Evolutionary conservation across 176 grass and related monocot species (phyloP).

Genomic region (Pontederia paniculata): DNA sequence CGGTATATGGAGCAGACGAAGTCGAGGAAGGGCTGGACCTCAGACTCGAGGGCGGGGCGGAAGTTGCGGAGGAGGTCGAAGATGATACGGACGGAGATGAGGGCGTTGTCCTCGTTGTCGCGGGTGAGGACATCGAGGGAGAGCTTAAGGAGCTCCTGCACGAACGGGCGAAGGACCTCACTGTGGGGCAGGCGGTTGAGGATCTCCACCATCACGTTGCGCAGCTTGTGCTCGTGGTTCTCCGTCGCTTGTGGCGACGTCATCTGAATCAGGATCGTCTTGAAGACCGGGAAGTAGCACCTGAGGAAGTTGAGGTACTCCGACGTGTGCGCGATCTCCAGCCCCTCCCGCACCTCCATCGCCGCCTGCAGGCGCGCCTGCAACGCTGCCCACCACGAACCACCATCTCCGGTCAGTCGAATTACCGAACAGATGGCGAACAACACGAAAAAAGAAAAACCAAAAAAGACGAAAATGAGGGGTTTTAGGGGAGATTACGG

Average conservation of each 20-base stretch:
- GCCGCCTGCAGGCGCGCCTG: slow-evolving; percentile 67
- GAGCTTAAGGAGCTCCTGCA: slow-evolving; percentile 93
- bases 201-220: slow-evolving; percentile 93
- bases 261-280: slow-evolving; percentile 57
- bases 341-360: slow-evolving; percentile 82
- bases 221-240: slow-evolving; percentile 82
- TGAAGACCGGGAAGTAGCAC: slow-evolving; percentile 90
- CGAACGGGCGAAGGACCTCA: slow-evolving; percentile 93
- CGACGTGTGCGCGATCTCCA: slow-evolving; percentile 90
- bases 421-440: neutral
- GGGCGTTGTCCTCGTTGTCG: slow-evolving; percentile 92
- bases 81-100: slow-evolving; percentile 84
- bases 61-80: slow-evolving; percentile 97
- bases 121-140: slow-evolving; percentile 79
- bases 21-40: slow-evolving; percentile 96
- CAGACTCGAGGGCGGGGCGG: slow-evolving; percentile 90
- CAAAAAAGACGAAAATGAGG: neutral
- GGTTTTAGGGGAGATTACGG: slow-evolving; percentile 28
- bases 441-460: neutral
- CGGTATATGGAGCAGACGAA: slow-evolving; percentile 83
- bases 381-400: slow-evolving; percentile 68
- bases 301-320: slow-evolving; percentile 93
- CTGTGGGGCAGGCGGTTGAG: slow-evolving; percentile 95
- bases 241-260: slow-evolving; percentile 57
- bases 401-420: neutral